phyloP scores from a whole-genome alignment of 2,329 filamentous ascomycete species.

The Zymoseptoria brevis region DNA sequence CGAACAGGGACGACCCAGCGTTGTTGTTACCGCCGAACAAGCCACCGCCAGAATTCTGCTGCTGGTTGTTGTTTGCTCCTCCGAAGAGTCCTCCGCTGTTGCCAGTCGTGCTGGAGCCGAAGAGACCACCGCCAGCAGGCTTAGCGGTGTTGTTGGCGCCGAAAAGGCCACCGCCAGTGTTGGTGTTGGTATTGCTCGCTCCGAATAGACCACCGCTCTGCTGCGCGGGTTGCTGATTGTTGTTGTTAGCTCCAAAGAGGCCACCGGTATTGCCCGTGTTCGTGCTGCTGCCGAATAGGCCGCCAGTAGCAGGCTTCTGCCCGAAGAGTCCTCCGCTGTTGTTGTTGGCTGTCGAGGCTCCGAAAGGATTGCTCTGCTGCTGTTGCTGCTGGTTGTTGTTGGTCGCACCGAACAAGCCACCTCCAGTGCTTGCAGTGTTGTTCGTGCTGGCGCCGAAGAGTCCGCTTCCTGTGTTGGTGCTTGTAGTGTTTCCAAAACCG shows the following conservation, averaged over 20 bases:
- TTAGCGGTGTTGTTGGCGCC: slow-evolving; percentile 30
- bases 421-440: slow-evolving; percentile 15
- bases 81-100: slow-evolving; percentile 19
- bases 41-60: slow-evolving; percentile 18
- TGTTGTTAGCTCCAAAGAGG: slow-evolving; percentile 30
- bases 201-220: slow-evolving; percentile 15
- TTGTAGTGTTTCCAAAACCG: slow-evolving; percentile 6
- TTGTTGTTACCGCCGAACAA: slow-evolving; percentile 26
- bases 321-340: slow-evolving; percentile 27
- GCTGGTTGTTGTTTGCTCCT: slow-evolving; percentile 19
- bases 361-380: slow-evolving; percentile 27
- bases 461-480: slow-evolving; percentile 8
- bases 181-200: slow-evolving; percentile 23
- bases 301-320: slow-evolving; percentile 27
- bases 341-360: slow-evolving; percentile 31
- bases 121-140: slow-evolving; percentile 19
- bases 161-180: slow-evolving; percentile 31
- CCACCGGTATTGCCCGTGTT: slow-evolving; percentile 19
- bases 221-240: slow-evolving; percentile 16
- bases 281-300: slow-evolving; percentile 33
- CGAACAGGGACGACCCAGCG: slow-evolving; percentile 14
- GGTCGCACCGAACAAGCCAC: slow-evolving; percentile 19
- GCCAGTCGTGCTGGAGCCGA: slow-evolving; percentile 12
- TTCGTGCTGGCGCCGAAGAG: slow-evolving; percentile 4
- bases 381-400: slow-evolving; percentile 19